A percentile compares a stretch with the other conserved stretches of the same genome.
Evolutionary conservation across 306 rosid species (phyloP).

Genomic region (Acacia acuminata): DNA sequence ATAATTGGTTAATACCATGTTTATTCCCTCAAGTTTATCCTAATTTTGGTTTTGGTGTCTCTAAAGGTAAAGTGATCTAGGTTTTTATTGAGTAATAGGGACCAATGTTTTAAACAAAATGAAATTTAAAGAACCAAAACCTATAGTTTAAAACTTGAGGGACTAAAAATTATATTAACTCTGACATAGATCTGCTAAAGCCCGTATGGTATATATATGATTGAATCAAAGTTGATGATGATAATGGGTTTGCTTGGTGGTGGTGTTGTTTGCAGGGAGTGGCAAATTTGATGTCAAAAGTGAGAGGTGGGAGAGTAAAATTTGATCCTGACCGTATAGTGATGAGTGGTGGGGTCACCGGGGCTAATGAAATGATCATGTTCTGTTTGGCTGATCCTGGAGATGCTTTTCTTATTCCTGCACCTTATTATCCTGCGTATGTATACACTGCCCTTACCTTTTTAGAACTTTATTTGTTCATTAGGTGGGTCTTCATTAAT

Average conservation of each 20-base stretch:
- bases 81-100: no score
- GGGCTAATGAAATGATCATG: constrained; percentile 60
- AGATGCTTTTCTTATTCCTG: constrained; percentile 64
- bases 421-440: constrained; percentile 73
- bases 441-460: neutral
- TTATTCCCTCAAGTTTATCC: no score
- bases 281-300: constrained; percentile 61
- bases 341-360: constrained; percentile 77
- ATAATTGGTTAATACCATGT: no score
- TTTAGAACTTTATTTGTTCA: neutral
- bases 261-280: constrained; percentile 38
- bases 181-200: neutral
- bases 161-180: no score
- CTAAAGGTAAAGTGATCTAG: no score
- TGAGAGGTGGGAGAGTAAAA: constrained; percentile 54
- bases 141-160: no score
- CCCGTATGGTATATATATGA: neutral
- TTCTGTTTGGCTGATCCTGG: constrained; percentile 69
- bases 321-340: constrained; percentile 56
- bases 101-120: no score
- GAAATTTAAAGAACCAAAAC: no score
- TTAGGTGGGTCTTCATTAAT: neutral
- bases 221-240: neutral
- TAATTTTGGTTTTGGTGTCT: no score
- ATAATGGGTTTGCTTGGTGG: neutral